A percentile compares a stretch with the other conserved stretches of the same genome.
Conservation (phyloP, 2,329 filamentous ascomycete genomes). For the Neofusicoccum cordaticola region DNA sequence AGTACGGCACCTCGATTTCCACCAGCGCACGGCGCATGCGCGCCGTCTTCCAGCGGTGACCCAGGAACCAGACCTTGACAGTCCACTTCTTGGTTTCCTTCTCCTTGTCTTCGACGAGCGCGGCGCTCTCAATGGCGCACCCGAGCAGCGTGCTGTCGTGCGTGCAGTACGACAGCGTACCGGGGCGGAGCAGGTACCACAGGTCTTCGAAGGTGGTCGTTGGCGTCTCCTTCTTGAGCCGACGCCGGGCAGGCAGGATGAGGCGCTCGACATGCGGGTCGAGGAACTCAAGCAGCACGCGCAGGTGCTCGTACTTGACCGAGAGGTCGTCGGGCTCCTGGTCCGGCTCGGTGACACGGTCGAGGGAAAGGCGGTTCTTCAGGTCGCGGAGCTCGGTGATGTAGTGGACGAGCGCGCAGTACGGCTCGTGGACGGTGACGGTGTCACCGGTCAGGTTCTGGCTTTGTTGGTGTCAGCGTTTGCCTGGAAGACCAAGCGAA, state of each 20-base stretch:
- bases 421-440: conserved; percentile 9
- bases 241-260: not conserved
- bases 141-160: not conserved
- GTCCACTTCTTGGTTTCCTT: not conserved
- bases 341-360: not conserved
- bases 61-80: conserved; percentile 11
- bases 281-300: conserved; percentile 8
- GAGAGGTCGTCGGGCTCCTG: conserved; percentile 1
- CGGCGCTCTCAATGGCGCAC: conserved; percentile 7
- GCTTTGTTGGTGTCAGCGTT: not conserved
- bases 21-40: not conserved
- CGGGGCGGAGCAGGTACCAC: conserved; percentile 13
- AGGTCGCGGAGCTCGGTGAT: conserved; percentile 8
- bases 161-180: not conserved
- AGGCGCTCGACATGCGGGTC: conserved; percentile 6
- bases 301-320: conserved; percentile 12
- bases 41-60: conserved; percentile 4
- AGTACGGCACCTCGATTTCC: not conserved
- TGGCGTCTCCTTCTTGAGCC: conserved; percentile 5
- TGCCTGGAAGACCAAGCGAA: not conserved
- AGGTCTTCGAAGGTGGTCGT: conserved; percentile 8
- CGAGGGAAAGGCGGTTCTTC: not conserved
- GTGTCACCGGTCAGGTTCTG: conserved; percentile 12
- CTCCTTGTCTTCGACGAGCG: not conserved
- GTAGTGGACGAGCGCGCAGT: conserved; percentile 4